These are phyloP conservation scores for Pythium utonaiense DNA, from an alignment of 352 stramenopile genomes.

Conservation along the genomic window DNA sequence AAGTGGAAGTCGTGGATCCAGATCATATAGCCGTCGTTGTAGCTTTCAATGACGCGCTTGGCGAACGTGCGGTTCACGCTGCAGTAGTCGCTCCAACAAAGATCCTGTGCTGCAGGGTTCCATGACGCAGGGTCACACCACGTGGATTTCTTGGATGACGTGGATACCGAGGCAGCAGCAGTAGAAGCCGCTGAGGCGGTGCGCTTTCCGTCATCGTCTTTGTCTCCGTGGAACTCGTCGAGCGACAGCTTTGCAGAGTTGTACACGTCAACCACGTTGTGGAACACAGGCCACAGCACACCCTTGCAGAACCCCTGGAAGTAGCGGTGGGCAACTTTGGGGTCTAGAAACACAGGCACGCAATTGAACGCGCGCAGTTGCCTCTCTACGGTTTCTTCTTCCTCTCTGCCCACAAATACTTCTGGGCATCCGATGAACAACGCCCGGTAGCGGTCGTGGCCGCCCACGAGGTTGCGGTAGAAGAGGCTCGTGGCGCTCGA, in stretches of 20 bases:
- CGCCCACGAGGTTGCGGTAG: conserved; percentile 65
- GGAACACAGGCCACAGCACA: conserved; percentile 96
- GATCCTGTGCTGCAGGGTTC: conserved; percentile 73
- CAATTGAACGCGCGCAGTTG: conserved; percentile 89
- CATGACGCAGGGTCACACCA: conserved; percentile 72
- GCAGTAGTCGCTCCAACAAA: conserved; percentile 78
- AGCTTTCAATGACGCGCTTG: conserved; percentile 55
- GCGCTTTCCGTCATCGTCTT: not conserved
- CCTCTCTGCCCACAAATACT: conserved; percentile 56
- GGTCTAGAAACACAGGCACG: conserved; percentile 94
- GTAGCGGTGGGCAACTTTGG: conserved; percentile 75
- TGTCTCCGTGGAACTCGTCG: conserved; percentile 29
- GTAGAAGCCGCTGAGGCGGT: not conserved
- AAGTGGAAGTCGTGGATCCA: conserved; percentile 99
- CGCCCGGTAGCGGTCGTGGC: conserved; percentile 46
- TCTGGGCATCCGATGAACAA: conserved; percentile 76
- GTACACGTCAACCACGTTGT: conserved; percentile 97
- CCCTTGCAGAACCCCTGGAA: conserved; percentile 96
- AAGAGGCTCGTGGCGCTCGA: conserved; percentile 71
- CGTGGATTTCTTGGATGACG: conserved; percentile 3
- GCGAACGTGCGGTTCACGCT: conserved; percentile 58
- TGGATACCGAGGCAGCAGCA: not conserved
- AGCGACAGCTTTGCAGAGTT: conserved; percentile 68
- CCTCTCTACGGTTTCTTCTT: conserved; percentile 67
- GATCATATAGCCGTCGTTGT: conserved; percentile 85